Base-by-base conservation (phyloP, 2,329 filamentous ascomycete genomes). In the Sclerotinia minor region DNA sequence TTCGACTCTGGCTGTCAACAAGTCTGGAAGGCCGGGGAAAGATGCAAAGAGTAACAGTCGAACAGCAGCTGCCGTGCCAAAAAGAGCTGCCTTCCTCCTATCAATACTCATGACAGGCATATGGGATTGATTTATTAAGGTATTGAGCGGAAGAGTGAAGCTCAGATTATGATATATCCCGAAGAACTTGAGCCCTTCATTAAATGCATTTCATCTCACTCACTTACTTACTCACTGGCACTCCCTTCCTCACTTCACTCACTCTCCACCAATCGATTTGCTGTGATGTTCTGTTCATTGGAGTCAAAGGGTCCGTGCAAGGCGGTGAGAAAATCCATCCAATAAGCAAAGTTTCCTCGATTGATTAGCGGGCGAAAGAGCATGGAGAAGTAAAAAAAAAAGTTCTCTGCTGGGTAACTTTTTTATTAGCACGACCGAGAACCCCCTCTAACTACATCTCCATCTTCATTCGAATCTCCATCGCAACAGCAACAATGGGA, bases 1-100 rank as follows among this genome's bases (percentile, higher is more conserved):
- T 83, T 99, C 95, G 75, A 97, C 95, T 77, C 95, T 90, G 72
- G 90, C 91, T 26, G 92, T 95, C 71, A 99, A 84, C 71, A 97
- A 84, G 78, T 93, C 89, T 64, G 94, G 92, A 52, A 99, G 83
- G 49, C 86, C 87, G 71, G 95, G 94, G 77, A 97, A 97, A 68
- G 88, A 83, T 69, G 89, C 83, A 78, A 93, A 94, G 65, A 98
- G 85, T 67, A 92, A 80, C 69, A 98, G 83, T 73, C 95, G 89
- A 73, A 98, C 83, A 71, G 89, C 85, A 67, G 91, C 89, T 68
- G 94, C 94, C 64, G 87, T 87, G 69, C 84, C 83, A 77, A 93
- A 96, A 68, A 97, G 84, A 75, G 85, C 82, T 60, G 83, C 81
- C 80, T 87, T 89, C 79, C 85, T 84, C 75, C 82, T 80, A 74